These are phyloP conservation scores for Acanthamoeba polyphaga DNA, from an alignment of 208 protist genomes.

Conservation along the genomic window DNA sequence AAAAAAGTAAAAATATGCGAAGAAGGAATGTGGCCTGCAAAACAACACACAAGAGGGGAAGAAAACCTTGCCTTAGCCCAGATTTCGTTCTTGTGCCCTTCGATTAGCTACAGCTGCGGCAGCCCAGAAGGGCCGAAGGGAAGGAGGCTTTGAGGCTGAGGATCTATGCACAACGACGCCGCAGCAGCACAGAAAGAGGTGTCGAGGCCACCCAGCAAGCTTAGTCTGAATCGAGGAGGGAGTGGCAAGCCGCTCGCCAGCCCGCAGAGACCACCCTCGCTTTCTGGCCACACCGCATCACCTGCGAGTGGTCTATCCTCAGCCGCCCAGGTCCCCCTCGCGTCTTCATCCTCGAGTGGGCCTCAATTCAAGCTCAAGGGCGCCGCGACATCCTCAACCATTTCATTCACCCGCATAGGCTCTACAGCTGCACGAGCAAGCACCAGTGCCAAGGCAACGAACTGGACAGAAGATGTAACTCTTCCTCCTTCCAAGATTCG, in stretches of 20 bases:
- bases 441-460: neutral
- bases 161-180: neutral
- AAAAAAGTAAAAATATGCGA: neutral
- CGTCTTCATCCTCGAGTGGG: neutral
- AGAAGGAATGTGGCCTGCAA: neutral
- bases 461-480: conserved; percentile 12
- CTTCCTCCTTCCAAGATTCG: neutral
- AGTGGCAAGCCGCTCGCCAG: neutral
- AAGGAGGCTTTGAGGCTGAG: neutral
- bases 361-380: neutral
- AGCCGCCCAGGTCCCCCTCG: neutral
- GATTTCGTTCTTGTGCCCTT: conserved; percentile 34
- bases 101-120: neutral
- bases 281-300: neutral
- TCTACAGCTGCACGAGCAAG: neutral
- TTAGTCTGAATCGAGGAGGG: neutral
- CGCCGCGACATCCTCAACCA: neutral
- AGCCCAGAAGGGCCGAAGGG: neutral
- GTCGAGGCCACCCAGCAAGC: conserved; percentile 6
- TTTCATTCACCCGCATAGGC: neutral
- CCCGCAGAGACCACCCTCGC: neutral
- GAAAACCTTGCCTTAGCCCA: neutral
- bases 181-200: neutral
- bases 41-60: neutral
- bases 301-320: neutral